Evolutionary conservation across 176 grass and related monocot genomes (phyloP).

Genomic region (maize (Zea mays)): DNA sequence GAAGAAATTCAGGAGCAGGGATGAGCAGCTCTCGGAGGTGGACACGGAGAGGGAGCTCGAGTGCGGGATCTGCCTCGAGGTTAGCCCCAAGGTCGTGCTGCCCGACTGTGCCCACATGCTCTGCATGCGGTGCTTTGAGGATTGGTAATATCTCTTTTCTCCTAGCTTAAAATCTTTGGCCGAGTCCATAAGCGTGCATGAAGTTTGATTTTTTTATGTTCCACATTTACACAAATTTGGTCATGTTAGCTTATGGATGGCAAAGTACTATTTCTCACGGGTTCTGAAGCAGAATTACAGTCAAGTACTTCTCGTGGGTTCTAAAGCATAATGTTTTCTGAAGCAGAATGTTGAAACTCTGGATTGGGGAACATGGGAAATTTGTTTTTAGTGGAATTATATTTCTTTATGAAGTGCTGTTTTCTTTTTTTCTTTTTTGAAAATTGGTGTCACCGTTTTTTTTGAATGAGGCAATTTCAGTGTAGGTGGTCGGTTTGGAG

Average conservation of each 20-base stretch:
- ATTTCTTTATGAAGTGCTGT: background rate
- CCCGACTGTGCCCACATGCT: constrained; percentile 54
- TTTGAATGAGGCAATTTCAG: background rate
- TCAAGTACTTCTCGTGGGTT: background rate
- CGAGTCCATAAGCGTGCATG: background rate
- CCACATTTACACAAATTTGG: background rate
- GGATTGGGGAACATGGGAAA: background rate
- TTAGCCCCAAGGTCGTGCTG: constrained; percentile 50
- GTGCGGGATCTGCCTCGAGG: constrained; percentile 63
- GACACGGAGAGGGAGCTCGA: constrained; percentile 63
- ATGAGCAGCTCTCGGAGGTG: constrained; percentile 29
- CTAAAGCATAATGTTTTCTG: background rate
- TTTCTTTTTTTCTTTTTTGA: background rate
- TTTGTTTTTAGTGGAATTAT: background rate
- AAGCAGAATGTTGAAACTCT: background rate
- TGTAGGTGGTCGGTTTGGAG: background rate
- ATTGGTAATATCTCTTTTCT: constrained; percentile 45
- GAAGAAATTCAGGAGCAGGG: constrained; percentile 32
- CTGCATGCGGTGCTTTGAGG: constrained; percentile 52
- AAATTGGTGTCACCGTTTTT: background rate
- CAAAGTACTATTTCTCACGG: background rate
- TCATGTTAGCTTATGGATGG: background rate
- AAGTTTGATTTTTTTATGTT: background rate
- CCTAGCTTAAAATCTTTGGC: background rate
- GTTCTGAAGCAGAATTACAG: background rate